Conservation (phyloP, 208 protist species). For the Novymonas esmeraldas region DNA sequence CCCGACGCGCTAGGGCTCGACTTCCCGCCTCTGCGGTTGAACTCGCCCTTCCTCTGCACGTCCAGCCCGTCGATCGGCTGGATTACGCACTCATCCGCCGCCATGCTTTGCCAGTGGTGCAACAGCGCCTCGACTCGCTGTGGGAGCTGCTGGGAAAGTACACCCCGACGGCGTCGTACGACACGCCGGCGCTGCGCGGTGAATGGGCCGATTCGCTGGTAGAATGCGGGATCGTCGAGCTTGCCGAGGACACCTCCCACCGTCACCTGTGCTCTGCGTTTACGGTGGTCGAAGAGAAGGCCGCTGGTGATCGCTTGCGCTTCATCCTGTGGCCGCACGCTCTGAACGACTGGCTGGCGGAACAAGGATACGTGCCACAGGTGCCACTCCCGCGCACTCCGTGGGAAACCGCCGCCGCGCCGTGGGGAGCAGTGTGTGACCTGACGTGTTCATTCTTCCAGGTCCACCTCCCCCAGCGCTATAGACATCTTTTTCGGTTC, state of each 20-base stretch:
- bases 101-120: neutral
- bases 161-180: neutral
- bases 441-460: constrained; percentile 23
- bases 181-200: neutral
- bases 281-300: constrained; percentile 11
- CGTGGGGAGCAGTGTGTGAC: constrained; percentile 13
- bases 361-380: constrained; percentile 7
- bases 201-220: neutral
- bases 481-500: constrained; percentile 18
- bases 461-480: constrained; percentile 1
- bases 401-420: constrained; percentile 4
- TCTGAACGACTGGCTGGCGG: constrained; percentile 13
- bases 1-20: neutral
- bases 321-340: constrained; percentile 17
- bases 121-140: neutral
- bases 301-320: constrained; percentile 7
- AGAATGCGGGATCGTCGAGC: neutral
- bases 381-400: constrained; percentile 13
- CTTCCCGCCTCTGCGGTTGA: neutral
- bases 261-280: neutral
- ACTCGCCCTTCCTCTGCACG: neutral
- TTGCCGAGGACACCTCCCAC: neutral
- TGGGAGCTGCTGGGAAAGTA: neutral
- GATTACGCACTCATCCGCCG: neutral
- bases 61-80: neutral